Percentiles rank a stretch among this genome's conserved stretches.
Evolutionary conservation across 441 rosid species (phyloP).

Genomic region (Geranium incanum): DNA sequence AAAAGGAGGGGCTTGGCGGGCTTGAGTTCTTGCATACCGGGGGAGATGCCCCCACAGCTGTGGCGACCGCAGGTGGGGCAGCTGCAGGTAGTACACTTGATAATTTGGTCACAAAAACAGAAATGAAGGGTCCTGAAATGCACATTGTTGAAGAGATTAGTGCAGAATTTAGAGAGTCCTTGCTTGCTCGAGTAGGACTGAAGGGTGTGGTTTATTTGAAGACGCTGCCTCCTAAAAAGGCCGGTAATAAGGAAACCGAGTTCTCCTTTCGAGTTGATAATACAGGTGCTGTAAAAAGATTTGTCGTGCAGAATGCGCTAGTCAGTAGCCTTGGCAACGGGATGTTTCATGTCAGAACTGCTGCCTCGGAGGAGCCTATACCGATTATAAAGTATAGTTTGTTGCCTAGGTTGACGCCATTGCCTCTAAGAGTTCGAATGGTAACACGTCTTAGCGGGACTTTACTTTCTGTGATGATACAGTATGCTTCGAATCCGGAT

Average conservation of each 20-base stretch:
- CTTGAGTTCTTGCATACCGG: slow-evolving; percentile 81
- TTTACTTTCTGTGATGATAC: slow-evolving; percentile 86
- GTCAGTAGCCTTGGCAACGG: slow-evolving; percentile 78
- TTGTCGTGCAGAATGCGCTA: slow-evolving; percentile 55
- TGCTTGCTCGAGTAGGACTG: slow-evolving; percentile 79
- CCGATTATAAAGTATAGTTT: slow-evolving; percentile 81
- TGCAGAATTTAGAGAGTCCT: slow-evolving; percentile 88
- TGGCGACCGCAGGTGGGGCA: slow-evolving; percentile 34
- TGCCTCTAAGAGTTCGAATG: slow-evolving; percentile 80
- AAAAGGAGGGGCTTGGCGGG: slow-evolving; percentile 82
- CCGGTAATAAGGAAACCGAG: slow-evolving; percentile 74
- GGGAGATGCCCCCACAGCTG: slow-evolving; percentile 34
- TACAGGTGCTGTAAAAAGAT: slow-evolving; percentile 59
- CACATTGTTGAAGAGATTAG: slow-evolving; percentile 67
- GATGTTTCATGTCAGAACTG: slow-evolving; percentile 80
- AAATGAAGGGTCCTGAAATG: slow-evolving; percentile 94
- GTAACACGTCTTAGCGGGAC: slow-evolving; percentile 75
- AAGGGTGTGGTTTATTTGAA: slow-evolving; percentile 79
- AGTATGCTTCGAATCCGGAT: slow-evolving; percentile 76
- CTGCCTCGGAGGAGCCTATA: slow-evolving; percentile 73
- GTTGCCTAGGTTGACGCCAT: slow-evolving; percentile 64
- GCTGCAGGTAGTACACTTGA: slow-evolving; percentile 48
- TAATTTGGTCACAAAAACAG: slow-evolving; percentile 62
- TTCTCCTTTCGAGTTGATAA: slow-evolving; percentile 78
- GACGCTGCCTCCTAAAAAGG: slow-evolving; percentile 64